These are phyloP conservation scores for Pochonia chlamydosporia DNA, from an alignment of 2,329 filamentous ascomycete species.

Conservation along the genomic window DNA sequence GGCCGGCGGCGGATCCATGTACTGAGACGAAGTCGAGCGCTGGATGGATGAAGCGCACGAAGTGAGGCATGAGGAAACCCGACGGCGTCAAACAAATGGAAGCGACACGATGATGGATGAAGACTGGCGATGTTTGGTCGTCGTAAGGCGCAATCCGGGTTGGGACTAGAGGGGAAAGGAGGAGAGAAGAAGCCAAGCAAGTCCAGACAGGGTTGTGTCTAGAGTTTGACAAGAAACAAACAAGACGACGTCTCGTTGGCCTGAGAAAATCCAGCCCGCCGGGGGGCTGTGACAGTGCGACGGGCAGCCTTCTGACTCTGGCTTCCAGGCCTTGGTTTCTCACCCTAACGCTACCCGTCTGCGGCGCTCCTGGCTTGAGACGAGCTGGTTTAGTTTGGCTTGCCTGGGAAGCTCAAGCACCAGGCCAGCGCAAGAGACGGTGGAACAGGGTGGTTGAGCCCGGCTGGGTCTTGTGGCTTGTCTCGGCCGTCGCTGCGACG, in stretches of 20 bases:
- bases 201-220: not conserved
- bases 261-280: not conserved
- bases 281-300: not conserved
- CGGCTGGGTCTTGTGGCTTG: not conserved
- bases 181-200: constrained; percentile 3
- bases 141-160: not conserved
- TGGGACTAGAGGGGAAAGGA: not conserved
- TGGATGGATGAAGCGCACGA: constrained; percentile 1
- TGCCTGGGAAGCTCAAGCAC: too few species aligned
- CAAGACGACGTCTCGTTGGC: not conserved
- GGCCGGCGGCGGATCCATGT: constrained; percentile 11
- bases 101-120: not conserved
- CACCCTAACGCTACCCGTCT: not conserved
- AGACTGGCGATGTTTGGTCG: not conserved
- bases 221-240: not conserved
- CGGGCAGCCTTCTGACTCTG: not conserved
- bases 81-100: not conserved
- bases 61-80: constrained; percentile 12
- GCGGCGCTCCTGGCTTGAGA: not conserved
- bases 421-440: too few species aligned
- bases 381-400: too few species aligned
- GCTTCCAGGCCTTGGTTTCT: not conserved
- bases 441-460: not conserved
- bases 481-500: constrained; percentile 1
- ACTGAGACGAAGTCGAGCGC: constrained; percentile 6